These are phyloP conservation scores for Echites panduratus DNA, from an alignment of 257 asterid genomes.

Conservation along the genomic window DNA sequence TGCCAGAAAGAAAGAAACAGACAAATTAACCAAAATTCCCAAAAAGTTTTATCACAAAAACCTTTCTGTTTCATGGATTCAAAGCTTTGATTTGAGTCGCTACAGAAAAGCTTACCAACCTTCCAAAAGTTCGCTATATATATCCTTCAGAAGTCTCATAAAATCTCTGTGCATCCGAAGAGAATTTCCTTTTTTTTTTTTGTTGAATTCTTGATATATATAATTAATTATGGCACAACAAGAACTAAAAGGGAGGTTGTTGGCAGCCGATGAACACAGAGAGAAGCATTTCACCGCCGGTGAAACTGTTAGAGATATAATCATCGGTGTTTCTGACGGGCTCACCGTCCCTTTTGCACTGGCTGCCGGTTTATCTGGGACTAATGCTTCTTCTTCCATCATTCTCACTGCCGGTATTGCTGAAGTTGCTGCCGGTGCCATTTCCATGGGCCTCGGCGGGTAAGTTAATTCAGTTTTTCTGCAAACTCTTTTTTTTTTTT, in stretches of 20 bases:
- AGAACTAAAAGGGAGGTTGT: conserved; percentile 36
- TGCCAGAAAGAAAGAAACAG: no score
- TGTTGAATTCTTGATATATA: not conserved
- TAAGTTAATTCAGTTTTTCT: conserved; percentile 3
- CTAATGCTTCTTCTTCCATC: conserved; percentile 80
- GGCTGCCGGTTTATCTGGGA: conserved; percentile 95
- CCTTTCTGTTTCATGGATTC: no score
- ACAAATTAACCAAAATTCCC: no score
- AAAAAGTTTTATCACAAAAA: no score
- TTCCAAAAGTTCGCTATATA: no score
- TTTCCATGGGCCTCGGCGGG: conserved; percentile 99
- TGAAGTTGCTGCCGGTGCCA: conserved; percentile 96
- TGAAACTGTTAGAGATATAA: conserved; percentile 79
- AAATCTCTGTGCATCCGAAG: no score
- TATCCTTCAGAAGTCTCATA: no score
- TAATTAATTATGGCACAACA: conserved; percentile 34
- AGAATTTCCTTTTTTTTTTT: no score
- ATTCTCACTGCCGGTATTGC: conserved; percentile 94
- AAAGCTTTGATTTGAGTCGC: no score
- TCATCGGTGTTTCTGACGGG: conserved; percentile 94
- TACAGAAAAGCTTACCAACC: no score
- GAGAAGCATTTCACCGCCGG: conserved; percentile 95
- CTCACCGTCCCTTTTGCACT: conserved; percentile 94
- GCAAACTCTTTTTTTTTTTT: not conserved
- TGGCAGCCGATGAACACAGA: conserved; percentile 52